Percentiles rank a stretch among this genome's conserved stretches.
These are phyloP conservation scores for Elsinoe batatas DNA, from an alignment of 2,329 filamentous ascomycete species.

Conservation along the genomic window DNA sequence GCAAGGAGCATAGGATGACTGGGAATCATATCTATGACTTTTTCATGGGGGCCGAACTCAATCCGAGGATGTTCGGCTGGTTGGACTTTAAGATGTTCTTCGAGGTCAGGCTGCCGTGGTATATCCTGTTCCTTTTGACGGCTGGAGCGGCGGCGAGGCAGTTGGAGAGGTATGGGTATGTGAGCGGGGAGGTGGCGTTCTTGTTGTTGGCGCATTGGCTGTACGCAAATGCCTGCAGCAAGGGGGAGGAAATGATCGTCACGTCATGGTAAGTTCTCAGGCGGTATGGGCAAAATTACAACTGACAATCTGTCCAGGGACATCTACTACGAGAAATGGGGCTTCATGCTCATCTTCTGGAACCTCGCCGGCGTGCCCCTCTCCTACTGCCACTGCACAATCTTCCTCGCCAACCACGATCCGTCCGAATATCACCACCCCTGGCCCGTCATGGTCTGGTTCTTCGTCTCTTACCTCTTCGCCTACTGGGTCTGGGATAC, in stretches of 20 bases:
- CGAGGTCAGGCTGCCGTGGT: constrained; percentile 88
- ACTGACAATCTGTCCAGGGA: constrained; percentile 44
- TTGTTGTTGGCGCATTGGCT: constrained; percentile 82
- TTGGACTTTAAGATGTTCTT: constrained; percentile 95
- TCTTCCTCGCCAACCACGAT: constrained; percentile 77
- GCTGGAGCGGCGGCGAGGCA: constrained; percentile 70
- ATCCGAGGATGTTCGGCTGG: constrained; percentile 65
- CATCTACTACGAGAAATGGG: constrained; percentile 96
- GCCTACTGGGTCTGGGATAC: constrained; percentile 35
- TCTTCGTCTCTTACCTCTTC: constrained; percentile 45
- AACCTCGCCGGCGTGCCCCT: constrained; percentile 85
- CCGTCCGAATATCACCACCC: constrained; percentile 71
- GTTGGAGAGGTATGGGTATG: constrained; percentile 75
- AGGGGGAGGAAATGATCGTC: constrained; percentile 83
- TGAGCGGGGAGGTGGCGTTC: constrained; percentile 76
- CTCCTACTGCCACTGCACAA: constrained; percentile 86
- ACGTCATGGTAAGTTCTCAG: constrained; percentile 58
- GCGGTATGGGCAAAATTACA: neutral
- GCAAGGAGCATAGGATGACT: constrained; percentile 86
- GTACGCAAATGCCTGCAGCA: constrained; percentile 84
- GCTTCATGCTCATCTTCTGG: constrained; percentile 98
- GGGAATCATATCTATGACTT: constrained; percentile 74
- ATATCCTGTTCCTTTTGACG: constrained; percentile 71
- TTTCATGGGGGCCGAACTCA: constrained; percentile 83
- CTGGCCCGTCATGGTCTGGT: constrained; percentile 51